Percentiles rank a stretch among this genome's conserved stretches.
phyloP scores from a whole-genome alignment of 1,139 yeast genomes.

The Candida albicans region DNA sequence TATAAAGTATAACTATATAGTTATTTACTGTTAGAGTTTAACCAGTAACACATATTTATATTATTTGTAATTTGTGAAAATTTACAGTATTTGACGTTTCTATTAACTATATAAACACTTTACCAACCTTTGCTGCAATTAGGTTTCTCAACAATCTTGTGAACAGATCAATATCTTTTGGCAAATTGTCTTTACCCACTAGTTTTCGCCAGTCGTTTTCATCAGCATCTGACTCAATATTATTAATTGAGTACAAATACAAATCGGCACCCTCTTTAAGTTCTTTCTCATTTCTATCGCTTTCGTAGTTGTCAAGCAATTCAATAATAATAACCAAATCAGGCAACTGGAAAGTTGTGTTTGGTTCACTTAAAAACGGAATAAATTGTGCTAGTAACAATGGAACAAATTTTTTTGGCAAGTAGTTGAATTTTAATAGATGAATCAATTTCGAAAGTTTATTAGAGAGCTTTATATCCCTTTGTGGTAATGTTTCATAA shows the following conservation, averaged over 20 bases:
- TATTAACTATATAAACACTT: conserved; percentile 31
- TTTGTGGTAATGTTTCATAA: conserved; percentile 32
- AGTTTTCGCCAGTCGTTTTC: conserved; percentile 38
- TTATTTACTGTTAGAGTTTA: background rate
- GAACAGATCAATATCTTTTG: conserved; percentile 21
- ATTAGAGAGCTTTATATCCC: conserved; percentile 13
- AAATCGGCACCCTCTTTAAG: conserved; percentile 31
- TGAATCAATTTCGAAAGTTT: conserved; percentile 45
- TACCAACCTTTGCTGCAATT: conserved; percentile 38
- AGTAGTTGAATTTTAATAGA: conserved; percentile 60
- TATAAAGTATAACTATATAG: too few species aligned
- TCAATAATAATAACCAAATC: conserved; percentile 51
- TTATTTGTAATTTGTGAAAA: background rate
- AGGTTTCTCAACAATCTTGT: conserved; percentile 32
- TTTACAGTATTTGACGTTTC: too few species aligned
- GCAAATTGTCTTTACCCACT: conserved; percentile 21
- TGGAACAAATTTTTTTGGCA: conserved; percentile 61
- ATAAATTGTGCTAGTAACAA: conserved; percentile 50
- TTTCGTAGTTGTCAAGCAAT: conserved; percentile 49
- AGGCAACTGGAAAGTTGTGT: conserved; percentile 32
- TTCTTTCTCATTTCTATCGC: conserved; percentile 24
- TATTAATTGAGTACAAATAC: conserved; percentile 31
- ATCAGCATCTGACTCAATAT: conserved; percentile 16
- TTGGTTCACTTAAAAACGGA: conserved; percentile 36
- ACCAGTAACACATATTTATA: background rate